Percentiles rank a stretch among this genome's conserved stretches.
Evolutionary conservation across 192 early-diverging fungal genomes (phyloP).

Genomic region (Backusella tuberculispora): DNA sequence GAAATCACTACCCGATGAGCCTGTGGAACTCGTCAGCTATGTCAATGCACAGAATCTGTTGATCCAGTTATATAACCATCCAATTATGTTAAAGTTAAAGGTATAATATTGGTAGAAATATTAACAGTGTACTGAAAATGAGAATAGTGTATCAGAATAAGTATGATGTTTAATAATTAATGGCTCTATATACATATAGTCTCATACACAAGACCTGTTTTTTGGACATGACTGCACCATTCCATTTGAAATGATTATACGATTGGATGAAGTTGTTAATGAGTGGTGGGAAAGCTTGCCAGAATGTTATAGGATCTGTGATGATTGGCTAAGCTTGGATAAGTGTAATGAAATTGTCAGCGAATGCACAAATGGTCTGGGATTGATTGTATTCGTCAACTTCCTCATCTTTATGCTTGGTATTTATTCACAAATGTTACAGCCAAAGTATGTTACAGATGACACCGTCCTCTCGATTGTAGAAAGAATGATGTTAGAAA

Average conservation of each 20-base stretch:
- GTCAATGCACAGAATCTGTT: neutral
- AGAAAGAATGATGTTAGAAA: neutral
- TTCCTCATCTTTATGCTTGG: neutral
- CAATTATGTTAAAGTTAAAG: conserved; percentile 11
- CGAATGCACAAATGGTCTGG: neutral
- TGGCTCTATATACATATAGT: neutral
- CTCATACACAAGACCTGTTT: neutral
- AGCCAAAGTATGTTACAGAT: neutral
- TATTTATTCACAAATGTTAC: neutral
- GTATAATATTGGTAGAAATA: neutral
- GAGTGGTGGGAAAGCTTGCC: neutral
- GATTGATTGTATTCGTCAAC: neutral
- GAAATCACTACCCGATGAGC: neutral
- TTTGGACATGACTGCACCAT: neutral
- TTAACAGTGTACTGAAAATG: too few species aligned
- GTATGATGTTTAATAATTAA: neutral
- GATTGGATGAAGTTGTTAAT: neutral
- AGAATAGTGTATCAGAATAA: too few species aligned
- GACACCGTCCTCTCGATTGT: neutral
- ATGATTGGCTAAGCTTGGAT: neutral
- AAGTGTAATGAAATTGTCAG: neutral
- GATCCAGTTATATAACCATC: neutral
- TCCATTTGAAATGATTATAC: neutral
- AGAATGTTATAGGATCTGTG: neutral
- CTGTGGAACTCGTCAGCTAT: neutral